A percentile compares a stretch with the other conserved stretches of the same genome.
These are phyloP conservation scores for Starmerella vitae DNA, from an alignment of 805 yeast genomes.

Conservation along the genomic window DNA sequence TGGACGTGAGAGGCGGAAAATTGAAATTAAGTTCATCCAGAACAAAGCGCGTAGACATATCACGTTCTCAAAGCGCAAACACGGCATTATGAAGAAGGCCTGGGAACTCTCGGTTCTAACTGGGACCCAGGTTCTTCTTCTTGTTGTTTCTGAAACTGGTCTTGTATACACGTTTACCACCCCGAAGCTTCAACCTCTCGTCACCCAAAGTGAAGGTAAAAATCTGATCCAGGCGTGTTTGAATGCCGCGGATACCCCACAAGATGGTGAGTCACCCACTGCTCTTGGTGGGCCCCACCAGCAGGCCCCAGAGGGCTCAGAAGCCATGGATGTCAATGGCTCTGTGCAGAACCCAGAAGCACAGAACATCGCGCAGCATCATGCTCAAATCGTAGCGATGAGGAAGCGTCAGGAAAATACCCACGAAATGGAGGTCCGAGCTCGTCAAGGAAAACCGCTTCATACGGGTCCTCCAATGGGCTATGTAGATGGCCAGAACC, in stretches of 20 bases:
- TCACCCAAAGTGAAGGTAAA: constrained; percentile 94
- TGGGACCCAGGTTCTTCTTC: constrained; percentile 88
- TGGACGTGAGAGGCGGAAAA: constrained; percentile 61
- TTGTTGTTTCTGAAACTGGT: constrained; percentile 97
- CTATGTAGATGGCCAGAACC: constrained; percentile 7
- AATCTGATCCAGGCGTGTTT: constrained; percentile 92
- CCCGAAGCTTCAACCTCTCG: constrained; percentile 96
- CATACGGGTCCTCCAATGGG: constrained; percentile 2
- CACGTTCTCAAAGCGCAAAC: constrained; percentile 94
- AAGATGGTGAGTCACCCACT: constrained; percentile 12
- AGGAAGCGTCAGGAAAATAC: constrained; percentile 1
- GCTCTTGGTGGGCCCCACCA: neutral
- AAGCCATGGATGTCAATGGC: neutral
- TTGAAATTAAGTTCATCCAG: constrained; percentile 92
- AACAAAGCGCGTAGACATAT: constrained; percentile 97
- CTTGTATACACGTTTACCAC: constrained; percentile 96
- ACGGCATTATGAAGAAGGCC: constrained; percentile 99
- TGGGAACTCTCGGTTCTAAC: constrained; percentile 92
- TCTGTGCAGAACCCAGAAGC: neutral
- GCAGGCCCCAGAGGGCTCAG: no score
- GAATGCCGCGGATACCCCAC: constrained; percentile 78
- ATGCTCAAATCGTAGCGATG: constrained; percentile 1
- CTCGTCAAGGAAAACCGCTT: neutral
- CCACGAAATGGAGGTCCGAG: constrained; percentile 1
- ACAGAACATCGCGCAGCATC: constrained; percentile 2